A percentile compares a stretch with the other conserved stretches of the same genome.
phyloP scores from a whole-genome alignment of 164 flowering plant species.

The Umbellularia californica region DNA sequence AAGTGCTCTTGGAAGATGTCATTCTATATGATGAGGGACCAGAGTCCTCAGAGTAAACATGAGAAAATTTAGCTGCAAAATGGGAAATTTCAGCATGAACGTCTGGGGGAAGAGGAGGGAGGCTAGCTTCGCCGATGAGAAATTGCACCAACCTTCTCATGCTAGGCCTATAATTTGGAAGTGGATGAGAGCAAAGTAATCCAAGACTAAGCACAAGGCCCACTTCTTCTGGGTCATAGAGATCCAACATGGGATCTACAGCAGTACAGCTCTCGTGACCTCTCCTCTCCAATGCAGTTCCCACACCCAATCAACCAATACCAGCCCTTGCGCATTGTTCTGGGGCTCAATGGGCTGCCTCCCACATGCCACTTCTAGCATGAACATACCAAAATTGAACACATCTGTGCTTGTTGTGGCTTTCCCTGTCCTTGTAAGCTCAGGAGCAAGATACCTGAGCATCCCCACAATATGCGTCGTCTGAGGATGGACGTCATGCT shows the following conservation, averaged over 20 bases:
- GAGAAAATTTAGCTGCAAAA: constrained; percentile 9
- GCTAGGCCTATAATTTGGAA: constrained; percentile 34
- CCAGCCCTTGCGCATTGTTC: constrained; percentile 15
- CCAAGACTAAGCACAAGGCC: constrained; percentile 42
- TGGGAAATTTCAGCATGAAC: constrained; percentile 16
- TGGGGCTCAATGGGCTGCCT: constrained; percentile 35
- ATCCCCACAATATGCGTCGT: constrained; percentile 59
- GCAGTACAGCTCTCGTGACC: constrained; percentile 26
- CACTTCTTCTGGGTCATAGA: constrained; percentile 25
- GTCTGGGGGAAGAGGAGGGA: constrained; percentile 25
- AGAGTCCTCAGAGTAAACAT: constrained; percentile 6
- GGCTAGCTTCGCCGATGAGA: constrained; percentile 36
- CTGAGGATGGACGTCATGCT: constrained; percentile 35
- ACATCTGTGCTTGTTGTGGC: constrained; percentile 53
- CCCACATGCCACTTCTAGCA: constrained; percentile 49
- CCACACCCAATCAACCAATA: constrained; percentile 45
- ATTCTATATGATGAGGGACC: constrained; percentile 10
- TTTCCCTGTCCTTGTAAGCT: constrained; percentile 45
- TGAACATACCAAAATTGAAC: constrained; percentile 45
- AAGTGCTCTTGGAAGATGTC: constrained; percentile 19
- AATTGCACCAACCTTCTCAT: constrained; percentile 46
- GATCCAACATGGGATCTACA: constrained; percentile 31
- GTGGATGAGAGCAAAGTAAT: constrained; percentile 40
- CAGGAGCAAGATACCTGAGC: constrained; percentile 62
- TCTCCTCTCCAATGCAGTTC: constrained; percentile 30